Percentiles rank a stretch among this genome's conserved stretches.
Conservation (phyloP, 768 basidiomycete genomes). For the Mycena amicta region DNA sequence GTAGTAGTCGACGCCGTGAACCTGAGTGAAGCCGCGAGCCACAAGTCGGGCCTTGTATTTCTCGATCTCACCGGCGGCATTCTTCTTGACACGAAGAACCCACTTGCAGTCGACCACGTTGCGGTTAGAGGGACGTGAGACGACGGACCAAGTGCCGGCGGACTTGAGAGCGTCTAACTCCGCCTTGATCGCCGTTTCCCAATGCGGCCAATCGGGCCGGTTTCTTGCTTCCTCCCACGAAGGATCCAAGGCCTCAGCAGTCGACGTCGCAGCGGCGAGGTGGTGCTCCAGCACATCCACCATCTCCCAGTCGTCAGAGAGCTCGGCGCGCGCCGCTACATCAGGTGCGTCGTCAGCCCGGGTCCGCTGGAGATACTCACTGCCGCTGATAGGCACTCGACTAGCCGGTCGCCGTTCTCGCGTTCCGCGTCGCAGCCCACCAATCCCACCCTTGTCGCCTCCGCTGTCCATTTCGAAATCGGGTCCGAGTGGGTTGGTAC, state of each 20-base stretch:
- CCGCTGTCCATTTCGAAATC: background rate
- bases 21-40: constrained; percentile 42
- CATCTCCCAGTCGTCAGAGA: constrained; percentile 6
- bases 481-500: background rate
- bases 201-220: constrained; percentile 21
- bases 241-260: constrained; percentile 23
- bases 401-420: background rate
- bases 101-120: constrained; percentile 27
- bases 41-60: constrained; percentile 43
- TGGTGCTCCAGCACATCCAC: constrained; percentile 18
- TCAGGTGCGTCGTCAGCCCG: background rate
- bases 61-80: constrained; percentile 23
- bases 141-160: constrained; percentile 27
- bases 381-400: background rate
- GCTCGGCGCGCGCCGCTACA: background rate
- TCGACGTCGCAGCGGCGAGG: constrained; percentile 11
- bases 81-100: constrained; percentile 22
- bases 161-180: constrained; percentile 16
- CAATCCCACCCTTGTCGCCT: background rate
- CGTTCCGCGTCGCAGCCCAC: background rate
- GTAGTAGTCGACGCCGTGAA: constrained; percentile 38
- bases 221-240: constrained; percentile 21
- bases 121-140: constrained; percentile 19
- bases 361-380: background rate
- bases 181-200: constrained; percentile 7